These are phyloP conservation scores for Nicotiana undulata DNA, from an alignment of 257 asterid species.

Conservation along the genomic window DNA sequence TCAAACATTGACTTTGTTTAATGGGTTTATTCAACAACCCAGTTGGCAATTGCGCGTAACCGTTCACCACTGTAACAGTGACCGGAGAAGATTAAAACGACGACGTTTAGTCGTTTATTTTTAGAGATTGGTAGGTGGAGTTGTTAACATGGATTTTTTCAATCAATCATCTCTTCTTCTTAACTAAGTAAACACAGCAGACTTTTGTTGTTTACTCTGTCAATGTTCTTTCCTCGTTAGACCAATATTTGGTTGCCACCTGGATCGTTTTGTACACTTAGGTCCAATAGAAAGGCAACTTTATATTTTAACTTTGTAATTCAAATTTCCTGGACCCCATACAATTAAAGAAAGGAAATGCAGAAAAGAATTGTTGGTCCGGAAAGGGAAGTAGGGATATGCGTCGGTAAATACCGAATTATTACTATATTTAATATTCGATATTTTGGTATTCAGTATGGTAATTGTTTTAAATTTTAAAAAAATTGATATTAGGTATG, in stretches of 20 bases:
- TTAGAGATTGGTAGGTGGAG: neutral
- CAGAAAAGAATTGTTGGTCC: too few species aligned
- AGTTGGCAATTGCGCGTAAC: neutral
- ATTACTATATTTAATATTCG: too few species aligned
- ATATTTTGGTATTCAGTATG: too few species aligned
- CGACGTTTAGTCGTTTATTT: neutral
- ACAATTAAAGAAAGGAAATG: neutral
- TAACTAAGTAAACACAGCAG: neutral
- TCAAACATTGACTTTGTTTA: neutral
- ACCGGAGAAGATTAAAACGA: neutral
- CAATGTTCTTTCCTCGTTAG: neutral
- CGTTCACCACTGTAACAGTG: neutral
- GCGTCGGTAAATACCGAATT: too few species aligned
- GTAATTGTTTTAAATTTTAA: too few species aligned
- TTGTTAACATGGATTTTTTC: neutral
- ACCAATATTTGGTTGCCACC: neutral
- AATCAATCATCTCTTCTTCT: neutral
- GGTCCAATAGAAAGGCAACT: neutral
- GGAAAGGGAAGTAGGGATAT: too few species aligned
- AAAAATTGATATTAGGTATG: too few species aligned
- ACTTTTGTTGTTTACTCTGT: neutral
- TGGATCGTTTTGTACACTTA: neutral
- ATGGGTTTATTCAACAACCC: neutral
- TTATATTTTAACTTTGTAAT: neutral
- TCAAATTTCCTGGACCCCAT: neutral